Percentiles rank a stretch among this genome's conserved stretches.
Conservation (phyloP, 2,329 filamentous ascomycete species). For the Beauveria sp. region DNA sequence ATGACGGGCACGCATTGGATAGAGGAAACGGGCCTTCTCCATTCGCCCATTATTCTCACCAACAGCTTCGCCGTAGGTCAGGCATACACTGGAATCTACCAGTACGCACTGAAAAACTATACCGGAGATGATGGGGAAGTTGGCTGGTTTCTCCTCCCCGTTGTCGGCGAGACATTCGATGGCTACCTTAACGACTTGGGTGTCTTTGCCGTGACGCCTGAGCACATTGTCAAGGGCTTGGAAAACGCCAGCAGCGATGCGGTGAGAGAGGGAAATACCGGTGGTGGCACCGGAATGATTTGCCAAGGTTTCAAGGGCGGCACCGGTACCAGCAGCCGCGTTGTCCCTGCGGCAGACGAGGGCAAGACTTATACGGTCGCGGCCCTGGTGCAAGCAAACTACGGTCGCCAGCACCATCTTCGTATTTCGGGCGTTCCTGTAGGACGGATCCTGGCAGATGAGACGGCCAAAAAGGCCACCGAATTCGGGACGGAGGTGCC, state of each 20-base stretch:
- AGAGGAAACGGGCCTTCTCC: conserved; percentile 46
- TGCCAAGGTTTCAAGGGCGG: conserved; percentile 59
- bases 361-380: conserved; percentile 44
- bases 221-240: conserved; percentile 46
- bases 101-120: conserved; percentile 42
- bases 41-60: conserved; percentile 48
- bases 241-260: conserved; percentile 37
- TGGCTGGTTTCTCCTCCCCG: conserved; percentile 47
- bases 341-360: conserved; percentile 20
- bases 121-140: conserved; percentile 29
- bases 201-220: conserved; percentile 44
- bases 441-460: conserved; percentile 46
- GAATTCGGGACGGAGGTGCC: background rate
- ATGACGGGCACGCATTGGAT: conserved; percentile 52
- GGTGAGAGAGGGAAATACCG: conserved; percentile 52
- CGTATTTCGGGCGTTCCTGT: conserved; percentile 51
- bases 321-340: conserved; percentile 51
- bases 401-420: conserved; percentile 48
- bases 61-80: conserved; percentile 47
- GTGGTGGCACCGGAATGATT: conserved; percentile 57
- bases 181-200: conserved; percentile 49
- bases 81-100: conserved; percentile 48
- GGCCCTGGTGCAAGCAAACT: conserved; percentile 56
- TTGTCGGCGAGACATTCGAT: conserved; percentile 55
- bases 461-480: conserved; percentile 13